These are phyloP conservation scores for Suillus decipiens DNA, from an alignment of 768 basidiomycete species.

Conservation along the genomic window DNA sequence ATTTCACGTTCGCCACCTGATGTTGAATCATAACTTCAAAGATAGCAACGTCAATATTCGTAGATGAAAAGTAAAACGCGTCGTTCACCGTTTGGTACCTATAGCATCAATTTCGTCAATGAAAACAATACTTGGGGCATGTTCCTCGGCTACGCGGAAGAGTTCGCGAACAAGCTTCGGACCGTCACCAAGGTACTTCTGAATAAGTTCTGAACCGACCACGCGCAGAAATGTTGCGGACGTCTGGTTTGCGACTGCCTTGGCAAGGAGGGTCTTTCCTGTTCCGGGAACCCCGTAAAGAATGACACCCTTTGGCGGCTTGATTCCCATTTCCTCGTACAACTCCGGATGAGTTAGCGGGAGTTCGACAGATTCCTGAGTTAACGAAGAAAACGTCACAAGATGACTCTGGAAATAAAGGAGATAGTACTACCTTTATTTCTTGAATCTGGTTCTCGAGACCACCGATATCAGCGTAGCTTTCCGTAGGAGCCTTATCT, in stretches of 20 bases:
- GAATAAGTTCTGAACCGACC: slow-evolving; percentile 96
- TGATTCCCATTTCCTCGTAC: slow-evolving; percentile 99
- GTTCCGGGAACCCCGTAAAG: slow-evolving; percentile 98
- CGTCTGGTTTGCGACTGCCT: slow-evolving; percentile 97
- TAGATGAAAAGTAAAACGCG: slow-evolving; percentile 1
- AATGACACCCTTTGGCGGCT: slow-evolving; percentile 99
- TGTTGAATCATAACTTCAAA: slow-evolving; percentile 88
- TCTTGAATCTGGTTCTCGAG: slow-evolving; percentile 97
- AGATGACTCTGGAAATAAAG: neutral
- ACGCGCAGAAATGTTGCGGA: slow-evolving; percentile 97
- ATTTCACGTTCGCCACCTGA: slow-evolving; percentile 99
- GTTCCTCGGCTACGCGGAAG: slow-evolving; percentile 96
- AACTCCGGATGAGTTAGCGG: slow-evolving; percentile 97
- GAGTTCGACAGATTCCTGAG: slow-evolving; percentile 94
- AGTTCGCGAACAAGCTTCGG: slow-evolving; percentile 97
- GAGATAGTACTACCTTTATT: slow-evolving; percentile 72
- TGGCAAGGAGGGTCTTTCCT: slow-evolving; percentile 96
- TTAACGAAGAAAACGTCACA: neutral
- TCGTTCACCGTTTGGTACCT: slow-evolving; percentile 89
- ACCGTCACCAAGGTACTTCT: slow-evolving; percentile 99
- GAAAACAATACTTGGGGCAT: slow-evolving; percentile 98
- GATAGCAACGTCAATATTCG: slow-evolving; percentile 10
- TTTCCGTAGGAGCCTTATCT: slow-evolving; percentile 98
- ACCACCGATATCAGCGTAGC: slow-evolving; percentile 98
- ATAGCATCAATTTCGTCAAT: slow-evolving; percentile 99